Base-by-base conservation (phyloP, 129 eudicot genomes). In the Erigeron canadensis region DNA sequence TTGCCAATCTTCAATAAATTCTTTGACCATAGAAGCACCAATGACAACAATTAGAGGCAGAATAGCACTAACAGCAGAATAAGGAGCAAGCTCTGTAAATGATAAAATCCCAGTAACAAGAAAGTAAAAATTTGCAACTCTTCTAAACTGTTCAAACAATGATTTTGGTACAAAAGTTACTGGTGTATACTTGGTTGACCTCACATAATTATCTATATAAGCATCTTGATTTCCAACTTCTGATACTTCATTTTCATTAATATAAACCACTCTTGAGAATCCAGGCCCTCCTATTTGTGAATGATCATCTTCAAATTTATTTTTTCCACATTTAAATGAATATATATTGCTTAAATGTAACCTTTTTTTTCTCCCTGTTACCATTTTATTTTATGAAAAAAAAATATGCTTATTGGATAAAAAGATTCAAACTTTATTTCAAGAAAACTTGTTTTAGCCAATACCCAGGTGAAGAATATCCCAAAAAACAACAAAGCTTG, bases 141-240 rank as follows among this genome's bases (percentile, higher is more conserved):
- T 89, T 73, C 98, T 87, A 74, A 93, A 93, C 79, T 93, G 96
- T 81, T 93, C 98, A 85, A 89, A 93, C 86, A 93, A 75, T 39
- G 96, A 78, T 72, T 93, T 93, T 39, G 98, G 98, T 45, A 93
- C 22, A 68, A 93, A 93, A 63, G 88, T 78, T 67, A 91, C 78
- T 23, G 82, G 79, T 15, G 92, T 89, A 75, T 89, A 92, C 81
- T 92, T 92, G 5, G 98, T 89, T 44, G 95, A 83, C 60, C 87
- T 77, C 46, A 89, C 96, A 86, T 93, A 93, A 80, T 93, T 93
- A 63, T 79, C 85, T 54, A 79, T 76, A 78, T 87, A 93, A 1
- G 34, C 34, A 37, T 68, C 73, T 23, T 72, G 57, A 22, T 62
- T 37, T 60, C 70, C 71, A 45, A 84, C 84, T 57, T 84, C 98